phyloP scores from a whole-genome alignment of 2,329 filamentous ascomycete species.

The Fusarium beomiforme region DNA sequence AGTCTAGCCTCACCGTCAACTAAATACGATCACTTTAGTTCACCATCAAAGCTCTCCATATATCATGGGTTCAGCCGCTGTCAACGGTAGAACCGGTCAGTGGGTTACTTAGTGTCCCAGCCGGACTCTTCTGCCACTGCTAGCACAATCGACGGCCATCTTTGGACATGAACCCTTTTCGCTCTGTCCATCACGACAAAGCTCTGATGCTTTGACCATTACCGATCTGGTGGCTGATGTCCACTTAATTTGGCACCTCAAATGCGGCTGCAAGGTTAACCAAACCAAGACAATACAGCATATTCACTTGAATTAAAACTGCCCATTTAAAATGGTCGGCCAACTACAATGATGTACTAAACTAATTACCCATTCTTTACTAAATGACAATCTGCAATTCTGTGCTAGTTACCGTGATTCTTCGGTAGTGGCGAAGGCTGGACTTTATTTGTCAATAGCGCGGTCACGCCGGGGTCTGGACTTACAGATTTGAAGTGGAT shows the following conservation, averaged over 20 bases:
- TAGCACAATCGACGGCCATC: neutral
- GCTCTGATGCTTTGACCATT: neutral
- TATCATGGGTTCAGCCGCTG: constrained; percentile 2
- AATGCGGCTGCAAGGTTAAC: neutral
- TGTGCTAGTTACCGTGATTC: neutral
- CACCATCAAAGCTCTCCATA: neutral
- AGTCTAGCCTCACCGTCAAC: neutral
- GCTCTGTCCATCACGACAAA: neutral
- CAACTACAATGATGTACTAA: neutral
- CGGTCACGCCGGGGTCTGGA: constrained; percentile 6
- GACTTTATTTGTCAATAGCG: neutral
- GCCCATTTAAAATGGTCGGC: neutral
- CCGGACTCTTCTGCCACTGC: neutral
- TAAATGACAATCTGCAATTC: too few relatives aligned
- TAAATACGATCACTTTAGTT: neutral
- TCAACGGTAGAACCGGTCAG: constrained; percentile 14
- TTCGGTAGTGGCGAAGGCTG: neutral
- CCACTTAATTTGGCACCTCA: neutral
- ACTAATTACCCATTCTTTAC: neutral
- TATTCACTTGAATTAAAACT: too few relatives aligned
- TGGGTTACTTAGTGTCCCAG: neutral
- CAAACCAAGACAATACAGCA: too few relatives aligned
- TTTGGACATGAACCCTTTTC: neutral
- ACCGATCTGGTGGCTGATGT: neutral
- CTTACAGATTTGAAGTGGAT: neutral